Conservation (phyloP, 2,329 filamentous ascomycete species). For the Pseudogymnoascus sp. region DNA sequence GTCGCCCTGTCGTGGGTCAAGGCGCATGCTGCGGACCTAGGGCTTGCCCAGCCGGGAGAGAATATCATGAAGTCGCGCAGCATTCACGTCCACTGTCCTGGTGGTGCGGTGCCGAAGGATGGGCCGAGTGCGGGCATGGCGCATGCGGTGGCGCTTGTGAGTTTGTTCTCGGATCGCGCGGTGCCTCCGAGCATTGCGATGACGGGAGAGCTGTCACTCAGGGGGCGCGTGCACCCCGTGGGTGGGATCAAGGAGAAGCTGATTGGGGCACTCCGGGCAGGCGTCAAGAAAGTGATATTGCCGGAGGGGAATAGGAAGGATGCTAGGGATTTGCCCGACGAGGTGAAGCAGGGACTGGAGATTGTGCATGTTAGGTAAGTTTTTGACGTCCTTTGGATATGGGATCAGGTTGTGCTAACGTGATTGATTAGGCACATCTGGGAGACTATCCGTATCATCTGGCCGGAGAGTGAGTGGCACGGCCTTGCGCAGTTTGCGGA, state of each 20-base stretch:
- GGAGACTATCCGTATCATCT: constrained; percentile 85
- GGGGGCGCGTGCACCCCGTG: constrained; percentile 86
- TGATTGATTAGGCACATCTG: constrained; percentile 66
- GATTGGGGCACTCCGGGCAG: constrained; percentile 85
- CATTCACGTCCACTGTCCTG: constrained; percentile 93
- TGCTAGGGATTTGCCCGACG: constrained; percentile 78
- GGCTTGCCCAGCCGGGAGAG: constrained; percentile 70
- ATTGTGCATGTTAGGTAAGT: constrained; percentile 84
- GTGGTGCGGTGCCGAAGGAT: constrained; percentile 92
- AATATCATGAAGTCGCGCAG: constrained; percentile 95
- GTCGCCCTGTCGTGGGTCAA: constrained; percentile 97
- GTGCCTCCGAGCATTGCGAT: constrained; percentile 92
- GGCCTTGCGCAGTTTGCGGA: constrained; percentile 61
- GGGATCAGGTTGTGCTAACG: constrained; percentile 14
- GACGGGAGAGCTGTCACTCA: constrained; percentile 76
- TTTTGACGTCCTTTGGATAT: constrained; percentile 16
- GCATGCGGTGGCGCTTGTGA: constrained; percentile 88
- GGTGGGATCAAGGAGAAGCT: constrained; percentile 98
- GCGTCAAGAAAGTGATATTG: constrained; percentile 87
- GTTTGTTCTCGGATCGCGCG: constrained; percentile 75
- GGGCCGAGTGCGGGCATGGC: constrained; percentile 81
- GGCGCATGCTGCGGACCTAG: constrained; percentile 85
- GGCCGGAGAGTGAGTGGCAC: constrained; percentile 85
- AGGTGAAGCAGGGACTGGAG: constrained; percentile 79
- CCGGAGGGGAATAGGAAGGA: constrained; percentile 89